Evolutionary conservation across 2,329 filamentous ascomycete species (phyloP).

Genomic region (Trichoderma sp.): DNA sequence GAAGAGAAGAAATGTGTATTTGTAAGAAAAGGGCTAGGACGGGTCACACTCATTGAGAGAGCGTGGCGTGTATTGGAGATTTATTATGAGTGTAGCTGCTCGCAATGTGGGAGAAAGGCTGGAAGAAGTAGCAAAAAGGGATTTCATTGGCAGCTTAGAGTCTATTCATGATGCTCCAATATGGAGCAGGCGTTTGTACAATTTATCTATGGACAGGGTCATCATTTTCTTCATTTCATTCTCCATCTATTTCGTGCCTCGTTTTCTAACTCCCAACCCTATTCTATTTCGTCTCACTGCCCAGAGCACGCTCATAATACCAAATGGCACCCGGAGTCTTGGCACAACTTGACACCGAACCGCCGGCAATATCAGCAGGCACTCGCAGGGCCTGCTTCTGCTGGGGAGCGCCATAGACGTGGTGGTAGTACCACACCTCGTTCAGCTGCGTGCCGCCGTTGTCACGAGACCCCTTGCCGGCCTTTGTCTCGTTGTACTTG

Average conservation of each 20-base stretch:
- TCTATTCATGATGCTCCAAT: constrained; percentile 8
- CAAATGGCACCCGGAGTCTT: constrained; percentile 55
- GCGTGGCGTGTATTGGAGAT: background rate
- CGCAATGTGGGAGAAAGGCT: background rate
- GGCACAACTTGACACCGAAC: constrained; percentile 58
- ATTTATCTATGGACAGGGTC: constrained; percentile 16
- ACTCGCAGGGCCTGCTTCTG: constrained; percentile 50
- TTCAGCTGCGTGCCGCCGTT: constrained; percentile 60
- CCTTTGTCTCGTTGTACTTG: constrained; percentile 62
- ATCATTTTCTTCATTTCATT: background rate
- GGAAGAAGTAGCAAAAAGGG: background rate
- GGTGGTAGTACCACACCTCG: constrained; percentile 70
- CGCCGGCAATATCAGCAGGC: constrained; percentile 51
- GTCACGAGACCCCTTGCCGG: constrained; percentile 58
- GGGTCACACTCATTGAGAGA: background rate
- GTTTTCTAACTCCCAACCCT: background rate
- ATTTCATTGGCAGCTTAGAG: constrained; percentile 14
- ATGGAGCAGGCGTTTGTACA: constrained; percentile 17
- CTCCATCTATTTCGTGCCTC: background rate
- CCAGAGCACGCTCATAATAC: constrained; percentile 56
- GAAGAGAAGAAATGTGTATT: constrained; percentile 32
- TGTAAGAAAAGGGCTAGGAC: background rate
- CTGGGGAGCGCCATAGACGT: constrained; percentile 63
- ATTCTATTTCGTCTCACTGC: constrained; percentile 34
- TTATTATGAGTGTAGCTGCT: background rate